Evolutionary conservation across 352 stramenopile genomes (phyloP), one percentile per base, ranked within the genome.

Genomic region (Phytophthora chlamydospora): DNA sequence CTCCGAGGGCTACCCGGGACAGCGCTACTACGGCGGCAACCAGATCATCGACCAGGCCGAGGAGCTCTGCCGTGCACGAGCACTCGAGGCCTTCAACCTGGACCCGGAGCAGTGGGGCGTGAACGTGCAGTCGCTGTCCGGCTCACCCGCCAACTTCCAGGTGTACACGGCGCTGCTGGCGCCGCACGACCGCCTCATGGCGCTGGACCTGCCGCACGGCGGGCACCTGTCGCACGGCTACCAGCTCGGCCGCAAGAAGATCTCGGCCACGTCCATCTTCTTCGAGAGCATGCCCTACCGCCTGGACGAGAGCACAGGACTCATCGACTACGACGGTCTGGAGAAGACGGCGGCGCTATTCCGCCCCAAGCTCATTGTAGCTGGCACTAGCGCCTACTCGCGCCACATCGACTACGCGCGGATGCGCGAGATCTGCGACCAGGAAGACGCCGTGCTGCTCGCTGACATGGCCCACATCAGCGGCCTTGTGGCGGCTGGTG

Each of bases 401-500:
- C 91, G 98, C 57, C 83, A 98, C 60, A 99, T 99, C 71, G 97
- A 99, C 82, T 99, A 99, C 76, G 93, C 98, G 70, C 92, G 97
- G 53, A 99, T 99, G 84, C 93, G 95, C 42, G 77, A 98, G 66
- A 98, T 99, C 77, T 97, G 95, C 21, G 73, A 92, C 64, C 67
- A 90, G 69, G 69, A 99, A 62, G 96, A 97, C 46, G 96, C 98
- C 6, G 98, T 98, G 60, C 75, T 99, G 47, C 78, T 99, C 41
- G 86, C 96, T 7, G 98, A 99, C 75, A 99, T 99, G 98, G 98
- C 98, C 29, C 98, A 99, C 83, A 99, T 99, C 81, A 98, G 89
- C 21, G 98, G 98, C 36, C 85, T 99, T 19, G 96, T 99, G 36
- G 91, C 97, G 6, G 90, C 87, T 16, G 90, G 96, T 39, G 95